Evolutionary conservation across 805 yeast genomes (phyloP), one percentile per base, ranked within the genome.

Genomic region (Teunomyces kruisii): DNA sequence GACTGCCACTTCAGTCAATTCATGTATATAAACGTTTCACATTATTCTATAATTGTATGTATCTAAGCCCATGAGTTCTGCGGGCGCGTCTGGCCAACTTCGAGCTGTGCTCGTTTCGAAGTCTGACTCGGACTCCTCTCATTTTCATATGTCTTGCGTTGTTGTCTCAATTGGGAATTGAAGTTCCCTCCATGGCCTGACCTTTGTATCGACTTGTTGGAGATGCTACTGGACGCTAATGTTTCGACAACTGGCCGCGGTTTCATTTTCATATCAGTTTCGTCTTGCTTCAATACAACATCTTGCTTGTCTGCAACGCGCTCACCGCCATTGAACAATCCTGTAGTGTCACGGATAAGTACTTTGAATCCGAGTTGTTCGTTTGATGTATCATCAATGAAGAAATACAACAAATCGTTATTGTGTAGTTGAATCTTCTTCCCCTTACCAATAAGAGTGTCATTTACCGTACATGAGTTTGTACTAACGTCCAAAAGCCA

Each of bases 401-500:
- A 83, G 14, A 89, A 67, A 54, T 80, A 80, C 4, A 90, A 62
- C 27, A 66, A 70, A 60, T 89, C 96, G 0, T 85, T 85, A 49
- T 84, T 72, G 54, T 72, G 79, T 0, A 91, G 56, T 43, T 80
- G 74, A 0, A 74, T 75, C 54, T 87, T 88, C 27, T 77, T 72
- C 2, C 85, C 84, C 48, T 80, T 80, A 0, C 85, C 84, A 38
- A 88, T 59, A 40, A 73, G 73, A 6, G 67, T 62, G 6, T 78
- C 77, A 55, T 89, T 87, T 6, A 91, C 76, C 54, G 72, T 79
- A 58, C 96, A 86, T 2, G 88, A 84, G 62, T 90, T 91, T 0
- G 95, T 80, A 45, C 94, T 85, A 49, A 73, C 78, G 53, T 90
- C 96, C 39, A 87, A 65, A 26, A 91, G 67, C 95, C 96, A 89